Percentiles rank a stretch among this genome's conserved stretches.
These are phyloP conservation scores for Guyanaporus albipodus DNA, from an alignment of 768 basidiomycete species.

Conservation along the genomic window DNA sequence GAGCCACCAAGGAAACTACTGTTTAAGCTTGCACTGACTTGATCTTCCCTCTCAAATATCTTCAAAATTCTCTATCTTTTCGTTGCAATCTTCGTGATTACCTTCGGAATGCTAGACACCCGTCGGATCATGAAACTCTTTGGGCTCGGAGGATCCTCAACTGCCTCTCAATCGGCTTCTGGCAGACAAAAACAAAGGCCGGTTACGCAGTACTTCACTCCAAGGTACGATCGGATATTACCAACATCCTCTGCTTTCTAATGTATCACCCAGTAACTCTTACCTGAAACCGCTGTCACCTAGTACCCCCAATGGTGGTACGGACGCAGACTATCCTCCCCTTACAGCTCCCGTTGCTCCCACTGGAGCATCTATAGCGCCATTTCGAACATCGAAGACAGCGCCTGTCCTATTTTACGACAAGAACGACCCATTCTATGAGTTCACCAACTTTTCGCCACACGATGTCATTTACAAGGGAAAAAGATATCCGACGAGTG, in stretches of 20 bases:
- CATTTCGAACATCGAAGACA: conserved; percentile 26
- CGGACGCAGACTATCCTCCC: conserved; percentile 27
- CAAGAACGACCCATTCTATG: conserved; percentile 60
- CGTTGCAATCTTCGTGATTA: conserved; percentile 15
- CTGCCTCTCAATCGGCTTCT: conserved; percentile 20
- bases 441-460: conserved; percentile 70
- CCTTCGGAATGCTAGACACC: conserved; percentile 31
- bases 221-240: conserved; percentile 14
- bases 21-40: conserved; percentile 11
- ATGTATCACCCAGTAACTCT: conserved; percentile 8
- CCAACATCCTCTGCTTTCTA: background rate
- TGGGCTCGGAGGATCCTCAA: conserved; percentile 28
- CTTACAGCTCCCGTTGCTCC: conserved; percentile 31
- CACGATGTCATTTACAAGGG: conserved; percentile 61
- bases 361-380: conserved; percentile 27
- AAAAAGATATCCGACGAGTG: conserved; percentile 68
- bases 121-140: conserved; percentile 33
- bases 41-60: conserved; percentile 7
- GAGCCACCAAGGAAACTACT: conserved; percentile 14
- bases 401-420: conserved; percentile 58
- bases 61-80: conserved; percentile 29
- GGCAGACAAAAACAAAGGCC: conserved; percentile 19
- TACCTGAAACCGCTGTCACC: conserved; percentile 13
- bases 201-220: conserved; percentile 21
- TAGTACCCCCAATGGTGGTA: conserved; percentile 5